Conservation (phyloP, 2,329 filamentous ascomycete species). For the Fusarium nelsonii region DNA sequence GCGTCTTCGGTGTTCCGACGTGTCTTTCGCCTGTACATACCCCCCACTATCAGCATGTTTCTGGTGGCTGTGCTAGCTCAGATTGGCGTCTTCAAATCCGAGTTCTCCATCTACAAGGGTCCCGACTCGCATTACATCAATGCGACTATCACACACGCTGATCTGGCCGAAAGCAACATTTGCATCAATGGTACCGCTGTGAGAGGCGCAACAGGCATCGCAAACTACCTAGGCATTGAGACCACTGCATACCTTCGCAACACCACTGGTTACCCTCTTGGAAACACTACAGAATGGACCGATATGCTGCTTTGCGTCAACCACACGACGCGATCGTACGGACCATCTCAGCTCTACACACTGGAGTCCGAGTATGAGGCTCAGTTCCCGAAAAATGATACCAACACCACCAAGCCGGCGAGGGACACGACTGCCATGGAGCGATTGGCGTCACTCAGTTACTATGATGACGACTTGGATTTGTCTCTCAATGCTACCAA, state of each 20-base stretch:
- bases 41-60: slow-evolving; percentile 57
- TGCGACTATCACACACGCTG: slow-evolving; percentile 50
- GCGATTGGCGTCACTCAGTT: slow-evolving; percentile 10
- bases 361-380: slow-evolving; percentile 39
- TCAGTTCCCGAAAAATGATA: slow-evolving; percentile 28
- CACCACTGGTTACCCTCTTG: slow-evolving; percentile 30
- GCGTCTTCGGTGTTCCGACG: slow-evolving; percentile 55
- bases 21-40: slow-evolving; percentile 56
- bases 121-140: slow-evolving; percentile 57
- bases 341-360: slow-evolving; percentile 50
- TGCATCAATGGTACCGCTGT: slow-evolving; percentile 51
- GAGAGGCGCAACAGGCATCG: slow-evolving; percentile 47
- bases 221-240: slow-evolving; percentile 48
- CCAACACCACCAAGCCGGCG: slow-evolving; percentile 16
- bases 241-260: slow-evolving; percentile 49
- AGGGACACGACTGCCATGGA: slow-evolving; percentile 12
- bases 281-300: slow-evolving; percentile 47
- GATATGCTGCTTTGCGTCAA: slow-evolving; percentile 53
- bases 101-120: slow-evolving; percentile 53
- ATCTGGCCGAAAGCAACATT: slow-evolving; percentile 27
- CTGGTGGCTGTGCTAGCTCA: slow-evolving; percentile 56
- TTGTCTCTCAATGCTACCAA: slow-evolving; percentile 32
- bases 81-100: slow-evolving; percentile 53
- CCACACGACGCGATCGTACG: slow-evolving; percentile 46
- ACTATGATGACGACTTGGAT: slow-evolving; percentile 12